These are phyloP conservation scores for Colletotrichum endophyticum DNA, from an alignment of 2,329 filamentous ascomycete genomes.

Conservation along the genomic window DNA sequence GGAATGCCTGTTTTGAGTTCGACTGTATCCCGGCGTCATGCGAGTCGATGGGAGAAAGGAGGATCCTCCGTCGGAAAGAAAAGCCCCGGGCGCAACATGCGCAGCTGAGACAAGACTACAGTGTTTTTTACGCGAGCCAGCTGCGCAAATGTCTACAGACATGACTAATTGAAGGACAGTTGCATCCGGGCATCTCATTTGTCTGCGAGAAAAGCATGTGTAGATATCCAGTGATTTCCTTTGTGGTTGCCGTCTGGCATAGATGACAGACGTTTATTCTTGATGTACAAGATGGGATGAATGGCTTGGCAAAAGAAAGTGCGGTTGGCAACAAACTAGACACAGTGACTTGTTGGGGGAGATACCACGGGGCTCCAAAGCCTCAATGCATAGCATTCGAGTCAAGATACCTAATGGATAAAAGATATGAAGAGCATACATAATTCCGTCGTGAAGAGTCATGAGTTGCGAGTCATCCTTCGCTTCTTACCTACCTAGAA, in stretches of 20 bases:
- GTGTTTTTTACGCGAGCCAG: neutral
- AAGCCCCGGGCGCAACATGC: neutral
- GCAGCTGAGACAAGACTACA: neutral
- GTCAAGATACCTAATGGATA: neutral
- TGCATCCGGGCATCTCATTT: neutral
- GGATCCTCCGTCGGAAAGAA: neutral
- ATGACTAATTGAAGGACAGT: slow-evolving; percentile 4
- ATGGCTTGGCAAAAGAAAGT: neutral
- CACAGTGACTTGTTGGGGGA: neutral
- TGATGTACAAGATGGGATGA: neutral
- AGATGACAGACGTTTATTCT: neutral
- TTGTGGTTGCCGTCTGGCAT: neutral
- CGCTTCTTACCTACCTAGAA: too few relatives aligned
- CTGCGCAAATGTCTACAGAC: neutral
- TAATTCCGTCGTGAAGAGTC: neutral
- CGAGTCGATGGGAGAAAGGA: neutral
- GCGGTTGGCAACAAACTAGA: neutral
- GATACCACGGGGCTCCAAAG: neutral
- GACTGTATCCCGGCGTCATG: neutral
- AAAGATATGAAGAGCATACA: neutral
- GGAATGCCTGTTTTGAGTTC: neutral
- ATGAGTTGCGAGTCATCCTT: neutral
- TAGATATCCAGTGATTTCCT: neutral
- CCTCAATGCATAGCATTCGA: neutral
- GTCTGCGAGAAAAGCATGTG: neutral